phyloP scores from a whole-genome alignment of 73 alveolate species.

The Paraurostyla sp. region DNA sequence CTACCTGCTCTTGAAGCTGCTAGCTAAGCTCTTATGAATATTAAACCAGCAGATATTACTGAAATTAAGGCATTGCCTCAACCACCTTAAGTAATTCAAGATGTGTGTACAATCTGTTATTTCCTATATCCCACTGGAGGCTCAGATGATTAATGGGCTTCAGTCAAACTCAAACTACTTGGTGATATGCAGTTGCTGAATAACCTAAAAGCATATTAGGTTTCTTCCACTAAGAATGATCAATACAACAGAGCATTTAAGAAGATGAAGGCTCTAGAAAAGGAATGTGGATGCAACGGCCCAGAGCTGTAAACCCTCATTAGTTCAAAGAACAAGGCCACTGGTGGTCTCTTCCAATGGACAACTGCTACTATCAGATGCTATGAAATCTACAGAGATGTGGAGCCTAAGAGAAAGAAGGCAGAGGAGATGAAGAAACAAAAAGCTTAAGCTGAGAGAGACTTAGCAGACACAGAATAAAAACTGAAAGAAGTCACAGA shows the following conservation, averaged over 20 bases:
- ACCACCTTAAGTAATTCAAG: conserved; percentile 83
- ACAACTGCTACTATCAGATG: conserved; percentile 78
- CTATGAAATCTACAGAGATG: conserved; percentile 84
- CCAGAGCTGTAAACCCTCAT: conserved; percentile 59
- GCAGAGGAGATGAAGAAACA: conserved; percentile 89
- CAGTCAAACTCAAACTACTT: conserved; percentile 79
- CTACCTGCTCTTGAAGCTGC: conserved; percentile 91
- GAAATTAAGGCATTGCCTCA: conserved; percentile 80
- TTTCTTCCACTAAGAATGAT: conserved; percentile 66
- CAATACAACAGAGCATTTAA: conserved; percentile 75
- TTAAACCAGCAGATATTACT: conserved; percentile 78
- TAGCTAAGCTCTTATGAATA: conserved; percentile 68
- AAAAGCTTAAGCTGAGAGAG: conserved; percentile 92
- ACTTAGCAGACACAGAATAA: conserved; percentile 84
- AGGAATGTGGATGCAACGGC: conserved; percentile 60
- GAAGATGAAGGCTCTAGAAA: conserved; percentile 49
- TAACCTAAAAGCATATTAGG: conserved; percentile 75
- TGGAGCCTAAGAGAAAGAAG: conserved; percentile 87
- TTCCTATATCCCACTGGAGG: conserved; percentile 83
- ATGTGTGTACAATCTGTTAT: conserved; percentile 73
- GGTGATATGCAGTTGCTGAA: conserved; percentile 77
- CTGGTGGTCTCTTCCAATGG: conserved; percentile 88
- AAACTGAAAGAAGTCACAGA: conserved; percentile 86
- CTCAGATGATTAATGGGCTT: conserved; percentile 86
- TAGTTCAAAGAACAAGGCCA: conserved; percentile 71